Evolutionary conservation across 768 basidiomycete genomes (phyloP).

Genomic region (Macrocybe gigantea): DNA sequence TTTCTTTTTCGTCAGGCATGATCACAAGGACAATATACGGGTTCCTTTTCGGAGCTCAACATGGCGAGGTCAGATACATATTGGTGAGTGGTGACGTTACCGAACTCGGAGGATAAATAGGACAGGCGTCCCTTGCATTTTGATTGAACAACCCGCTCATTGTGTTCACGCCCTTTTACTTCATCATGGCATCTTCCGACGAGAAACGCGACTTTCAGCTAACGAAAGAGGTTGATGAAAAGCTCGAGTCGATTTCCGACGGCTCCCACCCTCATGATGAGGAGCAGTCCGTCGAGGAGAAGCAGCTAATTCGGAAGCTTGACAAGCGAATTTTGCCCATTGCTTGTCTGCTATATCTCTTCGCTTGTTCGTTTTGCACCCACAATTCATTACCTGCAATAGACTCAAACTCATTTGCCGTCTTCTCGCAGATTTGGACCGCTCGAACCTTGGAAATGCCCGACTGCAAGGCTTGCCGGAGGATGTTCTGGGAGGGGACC

Average conservation of each 20-base stretch:
- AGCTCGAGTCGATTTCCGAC: constrained; percentile 21
- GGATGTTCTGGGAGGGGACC: constrained; percentile 63
- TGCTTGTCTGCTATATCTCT: constrained; percentile 68
- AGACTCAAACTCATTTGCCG: constrained; percentile 1
- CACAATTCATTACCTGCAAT: background rate
- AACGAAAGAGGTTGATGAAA: constrained; percentile 19
- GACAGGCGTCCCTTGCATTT: background rate
- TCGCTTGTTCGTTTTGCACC: constrained; percentile 44
- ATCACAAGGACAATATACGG: constrained; percentile 15
- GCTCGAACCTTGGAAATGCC: constrained; percentile 77
- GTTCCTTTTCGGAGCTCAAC: constrained; percentile 13
- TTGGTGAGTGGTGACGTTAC: constrained; percentile 22
- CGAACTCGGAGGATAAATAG: constrained; percentile 6
- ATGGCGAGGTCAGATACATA: constrained; percentile 13
- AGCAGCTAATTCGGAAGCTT: constrained; percentile 52
- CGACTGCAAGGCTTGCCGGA: constrained; percentile 64
- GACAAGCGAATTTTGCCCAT: constrained; percentile 67
- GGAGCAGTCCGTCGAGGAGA: constrained; percentile 12
- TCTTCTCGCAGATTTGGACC: constrained; percentile 48
- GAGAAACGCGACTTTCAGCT: constrained; percentile 4
- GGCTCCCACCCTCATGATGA: constrained; percentile 7
- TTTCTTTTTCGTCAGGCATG: constrained; percentile 5
- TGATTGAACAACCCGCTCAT: constrained; percentile 5
- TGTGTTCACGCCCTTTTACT: constrained; percentile 2
- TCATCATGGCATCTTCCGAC: constrained; percentile 6